Conservation (phyloP, 1,284 basidiomycete species). For the Trametes polyzona region DNA sequence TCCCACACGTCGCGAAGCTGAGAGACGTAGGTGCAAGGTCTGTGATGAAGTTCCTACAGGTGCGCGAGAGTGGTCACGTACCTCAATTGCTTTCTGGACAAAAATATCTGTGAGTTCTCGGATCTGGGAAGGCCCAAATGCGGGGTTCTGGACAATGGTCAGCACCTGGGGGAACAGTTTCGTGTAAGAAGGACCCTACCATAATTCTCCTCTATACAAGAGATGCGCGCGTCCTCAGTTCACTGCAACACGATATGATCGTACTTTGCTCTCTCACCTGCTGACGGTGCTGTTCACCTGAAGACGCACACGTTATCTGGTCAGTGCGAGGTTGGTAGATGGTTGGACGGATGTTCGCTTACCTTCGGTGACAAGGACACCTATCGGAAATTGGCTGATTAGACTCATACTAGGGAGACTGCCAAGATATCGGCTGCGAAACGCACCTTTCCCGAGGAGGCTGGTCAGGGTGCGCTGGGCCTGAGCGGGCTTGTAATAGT, state of each 20-base stretch:
- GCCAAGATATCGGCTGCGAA: neutral
- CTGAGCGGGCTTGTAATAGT: constrained; percentile 39
- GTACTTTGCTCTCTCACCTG: too few species aligned
- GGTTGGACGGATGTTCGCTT: too few species aligned
- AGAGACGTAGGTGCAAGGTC: too few species aligned
- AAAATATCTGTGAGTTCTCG: constrained; percentile 59
- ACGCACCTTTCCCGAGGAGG: constrained; percentile 37
- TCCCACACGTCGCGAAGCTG: constrained; percentile 37
- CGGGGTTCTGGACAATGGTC: constrained; percentile 48
- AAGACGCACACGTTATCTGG: too few species aligned
- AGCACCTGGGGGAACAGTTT: neutral
- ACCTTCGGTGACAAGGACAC: too few species aligned
- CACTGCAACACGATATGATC: too few species aligned
- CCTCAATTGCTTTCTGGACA: constrained; percentile 53
- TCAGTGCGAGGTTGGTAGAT: too few species aligned
- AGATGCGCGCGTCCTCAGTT: too few species aligned
- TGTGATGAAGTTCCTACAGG: neutral
- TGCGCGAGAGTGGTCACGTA: constrained; percentile 18
- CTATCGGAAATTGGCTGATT: too few species aligned
- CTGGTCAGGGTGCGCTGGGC: constrained; percentile 27
- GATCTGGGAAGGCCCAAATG: constrained; percentile 58
- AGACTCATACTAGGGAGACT: neutral
- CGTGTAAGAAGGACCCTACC: neutral
- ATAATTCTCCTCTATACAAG: constrained; percentile 18
- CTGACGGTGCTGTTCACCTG: constrained; percentile 21